These are phyloP conservation scores for Candida chilensis DNA, from an alignment of 805 yeast species.

Conservation along the genomic window DNA sequence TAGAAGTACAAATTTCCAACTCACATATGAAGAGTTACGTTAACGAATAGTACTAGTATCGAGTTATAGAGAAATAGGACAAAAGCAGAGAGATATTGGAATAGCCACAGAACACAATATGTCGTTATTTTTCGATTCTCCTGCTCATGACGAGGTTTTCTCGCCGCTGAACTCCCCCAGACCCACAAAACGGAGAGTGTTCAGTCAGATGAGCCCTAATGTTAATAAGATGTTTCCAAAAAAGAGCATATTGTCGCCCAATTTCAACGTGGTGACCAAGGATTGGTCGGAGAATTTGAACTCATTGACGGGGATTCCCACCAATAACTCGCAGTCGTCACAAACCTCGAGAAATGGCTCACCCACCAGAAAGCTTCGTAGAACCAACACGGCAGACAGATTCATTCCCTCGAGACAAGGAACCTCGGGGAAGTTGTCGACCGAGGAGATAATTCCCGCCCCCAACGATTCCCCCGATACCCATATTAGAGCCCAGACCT, in stretches of 20 bases:
- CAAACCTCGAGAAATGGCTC: neutral
- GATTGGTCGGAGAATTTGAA: neutral
- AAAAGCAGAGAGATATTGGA: too few relatives aligned
- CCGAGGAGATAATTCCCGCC: slow-evolving; percentile 27
- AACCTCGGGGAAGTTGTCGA: slow-evolving; percentile 33
- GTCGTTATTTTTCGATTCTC: neutral
- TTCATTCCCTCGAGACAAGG: slow-evolving; percentile 52
- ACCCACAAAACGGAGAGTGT: neutral
- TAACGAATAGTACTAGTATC: too few relatives aligned
- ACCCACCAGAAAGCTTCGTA: slow-evolving; percentile 1
- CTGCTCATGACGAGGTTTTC: neutral
- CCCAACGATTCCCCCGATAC: slow-evolving; percentile 43
- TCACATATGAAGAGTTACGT: too few relatives aligned
- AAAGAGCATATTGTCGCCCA: neutral
- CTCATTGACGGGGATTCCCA: neutral
- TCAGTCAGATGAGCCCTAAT: neutral
- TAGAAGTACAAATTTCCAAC: too few relatives aligned
- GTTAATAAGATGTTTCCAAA: neutral
- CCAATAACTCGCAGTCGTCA: too few relatives aligned
- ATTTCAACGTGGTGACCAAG: neutral
- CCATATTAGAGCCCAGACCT: slow-evolving; percentile 44
- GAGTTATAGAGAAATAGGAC: too few relatives aligned
- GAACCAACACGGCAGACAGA: slow-evolving; percentile 37
- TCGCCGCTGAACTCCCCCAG: neutral
- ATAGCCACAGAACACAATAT: too few relatives aligned